Percentiles rank a stretch among this genome's conserved stretches.
Evolutionary conservation across 129 eudicot genomes (phyloP).

Genomic region (Flaveria trinervia): DNA sequence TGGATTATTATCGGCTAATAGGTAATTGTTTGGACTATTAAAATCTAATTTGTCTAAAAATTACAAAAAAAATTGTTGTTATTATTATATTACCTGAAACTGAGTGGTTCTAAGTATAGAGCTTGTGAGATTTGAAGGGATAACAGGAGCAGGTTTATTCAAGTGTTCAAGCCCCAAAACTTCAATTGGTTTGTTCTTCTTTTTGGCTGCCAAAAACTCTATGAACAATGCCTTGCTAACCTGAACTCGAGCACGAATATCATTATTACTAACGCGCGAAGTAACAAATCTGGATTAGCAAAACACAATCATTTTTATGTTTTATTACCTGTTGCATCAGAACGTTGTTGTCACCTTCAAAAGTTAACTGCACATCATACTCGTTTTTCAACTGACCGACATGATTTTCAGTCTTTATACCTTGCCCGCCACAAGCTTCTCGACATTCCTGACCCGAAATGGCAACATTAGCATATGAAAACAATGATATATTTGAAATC

Average conservation of each 20-base stretch:
- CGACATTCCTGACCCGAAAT: conserved; percentile 63
- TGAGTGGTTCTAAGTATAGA: conserved; percentile 53
- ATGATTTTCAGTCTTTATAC: conserved; percentile 72
- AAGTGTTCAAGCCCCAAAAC: conserved; percentile 87
- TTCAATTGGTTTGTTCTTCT: conserved; percentile 55
- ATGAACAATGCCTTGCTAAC: conserved; percentile 78
- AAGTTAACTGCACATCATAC: conserved; percentile 80
- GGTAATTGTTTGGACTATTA: no score
- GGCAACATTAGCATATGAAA: neutral
- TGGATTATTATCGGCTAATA: no score
- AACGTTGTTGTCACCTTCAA: conserved; percentile 93
- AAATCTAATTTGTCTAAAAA: no score
- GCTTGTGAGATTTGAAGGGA: conserved; percentile 68
- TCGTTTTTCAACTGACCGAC: conserved; percentile 88
- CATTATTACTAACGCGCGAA: neutral
- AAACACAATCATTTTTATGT: neutral
- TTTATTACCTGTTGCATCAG: conserved; percentile 90
- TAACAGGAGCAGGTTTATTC: conserved; percentile 59
- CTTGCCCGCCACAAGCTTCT: conserved; percentile 93
- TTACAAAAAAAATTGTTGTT: neutral
- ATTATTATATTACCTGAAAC: conserved; percentile 52
- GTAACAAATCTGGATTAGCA: neutral
- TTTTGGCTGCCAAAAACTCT: conserved; percentile 61
- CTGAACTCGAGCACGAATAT: conserved; percentile 32
- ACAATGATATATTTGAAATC: neutral